Conservation (phyloP, 371 early-diverging fungal species). For the Amoeboaphelidium protococcarum region DNA sequence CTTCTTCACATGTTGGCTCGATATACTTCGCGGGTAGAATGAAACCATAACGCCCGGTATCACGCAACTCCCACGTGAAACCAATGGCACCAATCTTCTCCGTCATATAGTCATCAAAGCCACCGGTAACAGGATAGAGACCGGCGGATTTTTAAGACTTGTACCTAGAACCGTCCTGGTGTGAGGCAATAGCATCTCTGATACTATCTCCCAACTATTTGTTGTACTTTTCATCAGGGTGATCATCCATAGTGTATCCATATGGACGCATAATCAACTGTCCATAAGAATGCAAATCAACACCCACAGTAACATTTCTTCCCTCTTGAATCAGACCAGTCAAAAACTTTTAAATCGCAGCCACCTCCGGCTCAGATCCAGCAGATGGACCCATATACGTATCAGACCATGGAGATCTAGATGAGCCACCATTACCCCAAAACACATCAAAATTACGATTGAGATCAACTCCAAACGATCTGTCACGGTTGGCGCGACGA, state of each 20-base stretch:
- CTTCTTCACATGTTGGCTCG: not conserved
- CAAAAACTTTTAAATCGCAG: not conserved
- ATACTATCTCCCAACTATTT: slow-evolving; percentile 11
- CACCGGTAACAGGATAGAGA: no score
- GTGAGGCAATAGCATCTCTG: slow-evolving; percentile 8
- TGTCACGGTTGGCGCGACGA: no score
- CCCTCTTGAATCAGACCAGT: slow-evolving; percentile 6
- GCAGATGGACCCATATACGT: slow-evolving; percentile 21
- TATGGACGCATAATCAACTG: slow-evolving; percentile 18
- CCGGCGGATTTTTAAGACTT: no score
- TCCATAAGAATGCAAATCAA: slow-evolving; percentile 26
- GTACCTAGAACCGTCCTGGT: no score
- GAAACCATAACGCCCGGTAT: not conserved
- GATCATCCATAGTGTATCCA: slow-evolving; percentile 16
- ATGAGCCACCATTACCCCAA: slow-evolving; percentile 27
- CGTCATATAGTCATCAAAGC: no score
- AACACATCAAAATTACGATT: no score
- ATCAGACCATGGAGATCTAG: slow-evolving; percentile 17
- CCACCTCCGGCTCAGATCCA: not conserved
- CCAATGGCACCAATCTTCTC: no score
- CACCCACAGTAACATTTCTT: slow-evolving; percentile 19
- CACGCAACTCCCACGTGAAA: not conserved
- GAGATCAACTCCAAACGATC: no score
- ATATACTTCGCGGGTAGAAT: not conserved
- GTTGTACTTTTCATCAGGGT: slow-evolving; percentile 9